Base-by-base conservation (phyloP, 2,329 filamentous ascomycete genomes). In the Fusarium continuum region DNA sequence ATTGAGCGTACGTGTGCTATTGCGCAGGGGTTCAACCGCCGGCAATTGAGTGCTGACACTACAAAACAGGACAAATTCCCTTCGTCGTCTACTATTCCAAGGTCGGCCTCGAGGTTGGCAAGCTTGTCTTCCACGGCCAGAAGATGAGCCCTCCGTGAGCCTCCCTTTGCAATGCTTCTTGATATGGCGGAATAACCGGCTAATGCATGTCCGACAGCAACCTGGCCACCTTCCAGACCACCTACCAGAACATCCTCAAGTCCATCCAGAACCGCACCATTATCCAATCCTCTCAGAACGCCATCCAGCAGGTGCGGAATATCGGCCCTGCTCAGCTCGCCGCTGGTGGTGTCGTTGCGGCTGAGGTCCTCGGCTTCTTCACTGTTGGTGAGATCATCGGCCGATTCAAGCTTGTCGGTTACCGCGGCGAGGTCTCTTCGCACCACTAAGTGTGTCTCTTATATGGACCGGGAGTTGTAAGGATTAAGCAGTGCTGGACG, bases 351-450 rank as follows among this genome's bases (percentile, higher is more conserved):
- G 91, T 99, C 58, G 82, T 97, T 62, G 80, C 84, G 41, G 93
- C 93, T 53, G 94, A 99, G 82, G 85, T 92, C 45, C 80, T 99
- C 69, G 95, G 95, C 61, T 99, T 99, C 87, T 99, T 98, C 86
- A 96, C 93, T 61, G 87, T 98, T 51, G 95, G 95, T 67, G 93
- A 98, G 85, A 98, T 99, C 79, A 88, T 99, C 73, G 95, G 95
- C 73, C 87, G 93, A 74, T 88, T 95, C 82, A 98, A 99, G 90
- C 79, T 99, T 71, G 85, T 99, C 71, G 95, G 95, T 67, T 99
- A 99, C 85, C 86, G 85, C 79, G 91, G 91, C 75, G 87, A 91
- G 76, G 75, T 78, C 64, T 84, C 83, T 70, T 81, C 82, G 66
- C 85, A 88, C 77, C 86, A 87, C 79, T 87, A 82, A 81, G 70